phyloP scores from a whole-genome alignment of 345 rosid species.

The Hevea brasiliensis region DNA sequence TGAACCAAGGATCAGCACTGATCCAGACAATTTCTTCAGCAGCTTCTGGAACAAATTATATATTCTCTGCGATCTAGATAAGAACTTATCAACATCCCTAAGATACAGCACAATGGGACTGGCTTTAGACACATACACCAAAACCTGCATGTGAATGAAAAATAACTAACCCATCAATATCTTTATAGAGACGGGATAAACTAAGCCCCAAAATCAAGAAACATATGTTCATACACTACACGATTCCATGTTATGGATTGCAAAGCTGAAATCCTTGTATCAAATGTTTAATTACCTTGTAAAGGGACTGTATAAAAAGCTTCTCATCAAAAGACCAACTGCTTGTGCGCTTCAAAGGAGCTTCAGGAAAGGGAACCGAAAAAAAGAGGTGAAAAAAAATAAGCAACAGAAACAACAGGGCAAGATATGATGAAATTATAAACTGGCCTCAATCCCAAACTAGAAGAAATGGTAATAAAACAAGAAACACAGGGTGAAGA shows the following conservation, averaged over 20 bases:
- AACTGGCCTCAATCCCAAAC: background rate
- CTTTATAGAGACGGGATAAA: background rate
- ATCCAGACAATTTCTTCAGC: slow-evolving; percentile 70
- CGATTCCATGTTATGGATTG: background rate
- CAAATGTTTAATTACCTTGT: slow-evolving; percentile 55
- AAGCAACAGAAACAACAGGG: background rate
- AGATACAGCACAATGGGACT: slow-evolving; percentile 73
- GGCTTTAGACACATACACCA: slow-evolving; percentile 72
- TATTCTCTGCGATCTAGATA: slow-evolving; percentile 64
- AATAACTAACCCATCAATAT: background rate
- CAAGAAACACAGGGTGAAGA: background rate
- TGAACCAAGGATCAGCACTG: slow-evolving; percentile 84
- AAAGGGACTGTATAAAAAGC: slow-evolving; percentile 74
- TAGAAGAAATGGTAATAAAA: background rate
- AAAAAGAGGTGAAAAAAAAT: slow-evolving; percentile 1
- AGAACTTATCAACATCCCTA: slow-evolving; percentile 69
- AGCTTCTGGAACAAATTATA: slow-evolving; percentile 75
- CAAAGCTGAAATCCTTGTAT: background rate
- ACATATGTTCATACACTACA: background rate
- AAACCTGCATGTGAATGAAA: slow-evolving; percentile 49
- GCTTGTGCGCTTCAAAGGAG: slow-evolving; percentile 57
- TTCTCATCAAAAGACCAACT: slow-evolving; percentile 86
- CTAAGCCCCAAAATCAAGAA: background rate
- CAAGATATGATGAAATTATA: background rate
- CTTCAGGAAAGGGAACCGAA: slow-evolving; percentile 35